Conservation (phyloP, 192 early-diverging fungal genomes). For the Coemansia sp. region DNA sequence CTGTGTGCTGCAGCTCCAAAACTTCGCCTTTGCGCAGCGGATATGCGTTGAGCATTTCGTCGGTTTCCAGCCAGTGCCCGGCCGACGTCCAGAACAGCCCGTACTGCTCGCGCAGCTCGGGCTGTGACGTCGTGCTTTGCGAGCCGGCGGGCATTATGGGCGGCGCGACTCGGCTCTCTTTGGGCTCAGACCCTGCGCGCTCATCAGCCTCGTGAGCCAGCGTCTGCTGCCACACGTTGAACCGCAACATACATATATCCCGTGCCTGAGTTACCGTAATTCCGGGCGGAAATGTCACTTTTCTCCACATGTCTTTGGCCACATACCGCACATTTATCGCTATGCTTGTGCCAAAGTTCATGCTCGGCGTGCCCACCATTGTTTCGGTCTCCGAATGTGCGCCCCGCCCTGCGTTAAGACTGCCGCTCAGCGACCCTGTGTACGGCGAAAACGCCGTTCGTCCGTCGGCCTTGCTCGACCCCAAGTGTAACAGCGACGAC, state of each 20-base stretch:
- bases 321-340: slow-evolving; percentile 55
- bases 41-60: slow-evolving; percentile 54
- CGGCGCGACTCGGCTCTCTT: neutral
- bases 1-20: slow-evolving; percentile 54
- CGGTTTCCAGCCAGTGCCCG: slow-evolving; percentile 56
- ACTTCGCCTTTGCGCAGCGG: slow-evolving; percentile 52
- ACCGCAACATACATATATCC: slow-evolving; percentile 58
- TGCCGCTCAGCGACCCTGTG: slow-evolving; percentile 35
- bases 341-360: slow-evolving; percentile 43
- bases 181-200: neutral
- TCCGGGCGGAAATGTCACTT: slow-evolving; percentile 52
- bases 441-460: slow-evolving; percentile 45
- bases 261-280: slow-evolving; percentile 56
- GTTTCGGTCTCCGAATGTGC: slow-evolving; percentile 6
- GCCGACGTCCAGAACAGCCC: slow-evolving; percentile 57
- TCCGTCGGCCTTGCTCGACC: slow-evolving; percentile 31
- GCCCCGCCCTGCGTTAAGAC: neutral
- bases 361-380: slow-evolving; percentile 11
- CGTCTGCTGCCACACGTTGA: slow-evolving; percentile 56
- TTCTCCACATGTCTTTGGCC: slow-evolving; percentile 56
- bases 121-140: slow-evolving; percentile 11
- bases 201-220: slow-evolving; percentile 12
- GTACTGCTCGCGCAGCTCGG: slow-evolving; percentile 54
- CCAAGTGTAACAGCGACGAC: slow-evolving; percentile 41
- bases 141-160: slow-evolving; percentile 19